A percentile compares a stretch with the other conserved stretches of the same genome.
These are phyloP conservation scores for Diaporthe nobilis DNA, from an alignment of 2,329 filamentous ascomycete genomes.

Conservation along the genomic window DNA sequence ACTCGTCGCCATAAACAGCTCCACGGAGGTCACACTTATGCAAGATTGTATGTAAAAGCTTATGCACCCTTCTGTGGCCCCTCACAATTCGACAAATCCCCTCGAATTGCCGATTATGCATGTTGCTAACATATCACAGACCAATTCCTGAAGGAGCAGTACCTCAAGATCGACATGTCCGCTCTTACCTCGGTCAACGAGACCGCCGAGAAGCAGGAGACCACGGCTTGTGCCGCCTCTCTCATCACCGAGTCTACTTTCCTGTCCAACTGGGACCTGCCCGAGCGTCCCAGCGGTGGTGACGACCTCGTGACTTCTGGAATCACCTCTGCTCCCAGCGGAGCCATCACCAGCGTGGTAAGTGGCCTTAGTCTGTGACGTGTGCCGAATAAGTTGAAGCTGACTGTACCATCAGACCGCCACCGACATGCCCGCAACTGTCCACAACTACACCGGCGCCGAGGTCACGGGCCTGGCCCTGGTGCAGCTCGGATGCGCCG, in stretches of 20 bases:
- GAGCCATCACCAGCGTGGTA: conserved; percentile 66
- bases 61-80: conserved; percentile 48
- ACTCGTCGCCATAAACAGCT: conserved; percentile 70
- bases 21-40: conserved; percentile 68
- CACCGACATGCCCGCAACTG: conserved; percentile 41
- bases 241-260: conserved; percentile 78
- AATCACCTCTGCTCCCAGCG: conserved; percentile 70
- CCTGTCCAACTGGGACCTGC: conserved; percentile 81
- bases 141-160: conserved; percentile 78
- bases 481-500: conserved; percentile 35
- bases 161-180: conserved; percentile 78
- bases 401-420: conserved; percentile 28
- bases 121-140: conserved; percentile 18
- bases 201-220: conserved; percentile 63
- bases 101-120: no score
- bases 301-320: conserved; percentile 81
- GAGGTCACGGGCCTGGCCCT: conserved; percentile 40
- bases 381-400: not conserved
- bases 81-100: no score
- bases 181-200: conserved; percentile 73
- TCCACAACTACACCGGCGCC: conserved; percentile 41
- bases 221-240: conserved; percentile 72
- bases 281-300: conserved; percentile 73
- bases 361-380: not conserved
- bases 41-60: conserved; percentile 61